Base-by-base conservation (phyloP, 352 stramenopile genomes). In the Phytophthora agathidicida region DNA sequence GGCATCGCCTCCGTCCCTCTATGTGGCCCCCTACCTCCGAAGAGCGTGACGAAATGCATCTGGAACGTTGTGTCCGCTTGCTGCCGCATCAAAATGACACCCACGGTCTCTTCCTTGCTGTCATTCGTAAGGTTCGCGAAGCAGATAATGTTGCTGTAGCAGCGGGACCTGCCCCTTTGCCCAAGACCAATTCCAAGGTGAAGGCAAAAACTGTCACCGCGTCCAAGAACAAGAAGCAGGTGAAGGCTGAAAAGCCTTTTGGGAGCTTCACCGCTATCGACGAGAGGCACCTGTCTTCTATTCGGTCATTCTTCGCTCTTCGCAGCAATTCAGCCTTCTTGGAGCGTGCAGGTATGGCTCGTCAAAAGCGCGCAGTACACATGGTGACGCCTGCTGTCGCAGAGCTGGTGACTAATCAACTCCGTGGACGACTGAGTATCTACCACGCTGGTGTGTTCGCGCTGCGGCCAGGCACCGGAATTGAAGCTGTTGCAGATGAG, bases 51-150 rank as follows among this genome's bases (percentile, higher is more conserved):
- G 51, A 49, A 19, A 73, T 96, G 48, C 74, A 93, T 28, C 62
- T 99, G 16, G 78, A 98, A 28, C 77, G 87, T 5, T 99, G 97
- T 70, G 79, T 97, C 47, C 91, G 97, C 3, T 57, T 99, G 20
- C 76, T 99, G 11, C 98, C 98, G 16, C 97, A 99, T 54, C 93
- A 99, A 54, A 96, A 99, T 51, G 90, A 99, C 68, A 98, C 96
- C 0, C 96, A 98, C 44, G 98, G 96, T 0, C 98, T 99, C 55
- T 99, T 99, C 68, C 59, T 99, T n/a, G 92, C 91, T 13, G 77
- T 99, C 10, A 85, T 99, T 23, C 96, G 96, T 55, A 92, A 91
- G 51, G 42, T 74, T 44, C 60, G 65, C 48, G 71, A 69, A 16
- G 9, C 48, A 3, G 39, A 63, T 11, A 42, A 49, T 37, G 32